These are phyloP conservation scores for Cyamopsis tetragonoloba DNA, from an alignment of 306 rosid genomes.

Conservation along the genomic window DNA sequence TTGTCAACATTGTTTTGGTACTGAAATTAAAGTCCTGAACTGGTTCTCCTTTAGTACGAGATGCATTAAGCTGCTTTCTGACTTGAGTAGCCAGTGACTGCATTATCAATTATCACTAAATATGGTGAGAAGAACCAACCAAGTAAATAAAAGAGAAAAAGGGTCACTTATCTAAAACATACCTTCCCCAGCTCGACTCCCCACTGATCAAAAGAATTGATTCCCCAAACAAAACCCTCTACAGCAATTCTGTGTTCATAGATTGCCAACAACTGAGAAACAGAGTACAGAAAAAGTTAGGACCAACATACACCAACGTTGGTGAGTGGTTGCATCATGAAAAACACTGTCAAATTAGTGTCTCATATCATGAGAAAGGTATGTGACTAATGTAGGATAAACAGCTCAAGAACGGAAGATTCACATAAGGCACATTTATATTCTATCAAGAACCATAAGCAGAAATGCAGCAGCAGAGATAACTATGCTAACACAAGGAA, in stretches of 20 bases:
- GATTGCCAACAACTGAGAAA: constrained; percentile 72
- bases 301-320: neutral
- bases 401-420: constrained; percentile 9
- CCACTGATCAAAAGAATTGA: constrained; percentile 98
- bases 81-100: constrained; percentile 91
- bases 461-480: neutral
- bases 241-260: constrained; percentile 97
- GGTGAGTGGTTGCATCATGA: neutral
- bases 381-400: constrained; percentile 4
- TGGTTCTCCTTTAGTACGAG: constrained; percentile 63
- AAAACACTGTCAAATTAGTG: neutral
- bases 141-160: neutral
- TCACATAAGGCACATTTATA: neutral
- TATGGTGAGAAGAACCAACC: neutral
- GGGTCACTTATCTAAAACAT: constrained; percentile 28
- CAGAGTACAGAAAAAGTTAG: constrained; percentile 24
- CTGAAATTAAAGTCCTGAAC: constrained; percentile 84
- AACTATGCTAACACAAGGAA: neutral
- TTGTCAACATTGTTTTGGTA: constrained; percentile 54
- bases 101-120: constrained; percentile 23
- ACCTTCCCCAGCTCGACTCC: constrained; percentile 99
- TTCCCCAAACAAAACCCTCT: constrained; percentile 92
- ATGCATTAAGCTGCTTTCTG: constrained; percentile 77
- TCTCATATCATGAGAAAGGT: neutral
- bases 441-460: constrained; percentile 10